phyloP scores from a whole-genome alignment of 2,329 filamentous ascomycete genomes.

The Trichophyton schoenleinii region DNA sequence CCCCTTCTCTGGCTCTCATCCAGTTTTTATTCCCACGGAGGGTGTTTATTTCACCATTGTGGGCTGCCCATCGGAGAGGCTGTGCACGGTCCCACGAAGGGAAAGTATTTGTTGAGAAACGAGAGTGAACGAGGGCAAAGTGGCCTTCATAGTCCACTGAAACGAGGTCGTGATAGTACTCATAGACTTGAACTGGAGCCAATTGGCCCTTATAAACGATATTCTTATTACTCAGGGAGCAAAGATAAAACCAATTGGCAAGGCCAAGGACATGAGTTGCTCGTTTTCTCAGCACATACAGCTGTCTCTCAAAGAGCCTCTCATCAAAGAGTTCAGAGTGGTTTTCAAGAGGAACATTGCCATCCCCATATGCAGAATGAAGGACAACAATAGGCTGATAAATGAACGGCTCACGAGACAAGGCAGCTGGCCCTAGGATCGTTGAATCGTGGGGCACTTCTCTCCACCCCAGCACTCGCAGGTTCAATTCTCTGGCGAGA shows the following conservation, averaged over 20 bases:
- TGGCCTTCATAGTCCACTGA: conserved; percentile 96
- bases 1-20: conserved; percentile 94
- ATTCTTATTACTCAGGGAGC: conserved; percentile 93
- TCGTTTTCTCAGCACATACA: conserved; percentile 89
- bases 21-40: conserved; percentile 97
- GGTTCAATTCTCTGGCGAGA: conserved; percentile 71
- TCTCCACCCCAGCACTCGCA: conserved; percentile 92
- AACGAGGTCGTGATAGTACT: conserved; percentile 94
- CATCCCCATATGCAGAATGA: conserved; percentile 68
- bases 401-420: conserved; percentile 88
- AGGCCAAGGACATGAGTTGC: conserved; percentile 88
- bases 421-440: conserved; percentile 80
- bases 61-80: conserved; percentile 88
- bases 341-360: conserved; percentile 62
- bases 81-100: conserved; percentile 97
- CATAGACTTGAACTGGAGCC: conserved; percentile 87
- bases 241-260: conserved; percentile 98
- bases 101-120: conserved; percentile 97
- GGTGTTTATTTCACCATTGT: conserved; percentile 98
- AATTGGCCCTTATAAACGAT: conserved; percentile 98
- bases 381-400: conserved; percentile 91
- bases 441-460: conserved; percentile 88
- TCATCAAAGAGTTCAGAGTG: conserved; percentile 74
- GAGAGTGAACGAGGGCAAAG: conserved; percentile 91
- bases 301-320: conserved; percentile 75